Evolutionary conservation across 1,284 basidiomycete genomes (phyloP).

Genomic region (Fistulinella cinereoalba): DNA sequence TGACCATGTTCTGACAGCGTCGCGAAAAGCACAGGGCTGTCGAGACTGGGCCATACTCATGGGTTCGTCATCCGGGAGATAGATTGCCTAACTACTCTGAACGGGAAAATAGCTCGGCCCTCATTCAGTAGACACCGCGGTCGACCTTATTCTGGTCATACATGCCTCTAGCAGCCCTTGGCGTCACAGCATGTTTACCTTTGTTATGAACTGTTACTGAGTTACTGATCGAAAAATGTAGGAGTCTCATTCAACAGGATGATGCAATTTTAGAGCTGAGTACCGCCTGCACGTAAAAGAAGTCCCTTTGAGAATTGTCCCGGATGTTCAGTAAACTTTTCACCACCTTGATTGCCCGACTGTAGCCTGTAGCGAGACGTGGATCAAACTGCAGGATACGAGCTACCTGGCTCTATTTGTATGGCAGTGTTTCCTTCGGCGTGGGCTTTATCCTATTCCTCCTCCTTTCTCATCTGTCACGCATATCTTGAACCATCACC

Average conservation of each 20-base stretch:
- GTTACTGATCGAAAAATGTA: background rate
- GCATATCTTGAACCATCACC: too few species aligned
- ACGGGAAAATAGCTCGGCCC: slow-evolving; percentile 20
- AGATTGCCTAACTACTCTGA: too few species aligned
- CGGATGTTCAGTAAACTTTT: slow-evolving; percentile 31
- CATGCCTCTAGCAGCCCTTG: slow-evolving; percentile 24
- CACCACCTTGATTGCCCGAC: too few species aligned
- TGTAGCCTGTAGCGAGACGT: too few species aligned
- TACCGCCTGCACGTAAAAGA: slow-evolving; percentile 32
- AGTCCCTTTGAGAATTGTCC: slow-evolving; percentile 33
- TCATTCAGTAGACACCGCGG: slow-evolving; percentile 23
- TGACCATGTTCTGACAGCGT: slow-evolving; percentile 16
- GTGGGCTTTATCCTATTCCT: too few species aligned
- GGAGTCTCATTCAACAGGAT: slow-evolving; percentile 17
- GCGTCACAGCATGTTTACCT: slow-evolving; percentile 18
- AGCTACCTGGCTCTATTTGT: too few species aligned
- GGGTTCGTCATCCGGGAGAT: slow-evolving; percentile 33
- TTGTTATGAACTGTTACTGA: slow-evolving; percentile 33
- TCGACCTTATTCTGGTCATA: slow-evolving; percentile 35
- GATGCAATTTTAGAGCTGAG: slow-evolving; percentile 14
- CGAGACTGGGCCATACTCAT: slow-evolving; percentile 32
- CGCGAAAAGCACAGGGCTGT: slow-evolving; percentile 33
- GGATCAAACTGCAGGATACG: too few species aligned
- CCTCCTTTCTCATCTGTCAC: too few species aligned
- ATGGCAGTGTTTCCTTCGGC: too few species aligned